Evolutionary conservation across 2,329 filamentous ascomycete genomes (phyloP), one percentile per base, ranked within the genome.

Genomic region (Gaeumannomyces tritici): DNA sequence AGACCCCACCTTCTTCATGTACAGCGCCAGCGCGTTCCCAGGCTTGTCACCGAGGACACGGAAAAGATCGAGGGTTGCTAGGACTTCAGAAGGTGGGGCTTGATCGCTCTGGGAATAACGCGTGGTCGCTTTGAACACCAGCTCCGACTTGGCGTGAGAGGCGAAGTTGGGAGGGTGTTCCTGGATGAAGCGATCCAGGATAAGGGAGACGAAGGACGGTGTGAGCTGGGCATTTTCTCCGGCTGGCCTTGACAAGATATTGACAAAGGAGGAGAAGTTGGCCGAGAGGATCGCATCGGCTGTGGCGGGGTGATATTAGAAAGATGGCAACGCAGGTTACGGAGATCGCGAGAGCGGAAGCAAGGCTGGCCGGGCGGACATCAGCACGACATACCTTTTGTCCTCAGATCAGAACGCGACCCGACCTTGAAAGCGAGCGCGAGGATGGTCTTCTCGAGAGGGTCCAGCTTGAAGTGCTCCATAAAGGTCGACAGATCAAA

Each of bases 401-500:
- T 89, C 71, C 91, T 90, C 61, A 99, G 77, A 73, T 97, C 93
- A 63, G 86, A 77, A 69, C 90, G 91, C 55, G 84, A 84, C n/a
- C 88, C 87, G 65, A 87, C 84, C 75, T 93, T 96, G 75, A 96
- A 96, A 5, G 93, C 91, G 63, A 97, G 80, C 60, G 91, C 91
- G 66, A 99, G 82, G 65, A 96, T 84, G 55, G 91, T 90, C 80
- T 96, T 96, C 70, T 92, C 87, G 58, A 97, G 75, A 12, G 91
- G 87, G 76, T 97, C 93, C 62, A 97, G 82, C 73, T 93, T 92
- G 80, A 99, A 99, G 74, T 98, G 93, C 66, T 96, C 90, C 81
- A 98, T 88, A 73, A 99, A 98, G 2, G 89, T 90, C 2, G 90
- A 89, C n/a, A 99, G 83, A 72, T 99, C 93, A 70, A 99, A 97